Evolutionary conservation across 768 basidiomycete species (phyloP), one percentile per base, ranked within the genome.

Genomic region (Phylloporus sp.): DNA sequence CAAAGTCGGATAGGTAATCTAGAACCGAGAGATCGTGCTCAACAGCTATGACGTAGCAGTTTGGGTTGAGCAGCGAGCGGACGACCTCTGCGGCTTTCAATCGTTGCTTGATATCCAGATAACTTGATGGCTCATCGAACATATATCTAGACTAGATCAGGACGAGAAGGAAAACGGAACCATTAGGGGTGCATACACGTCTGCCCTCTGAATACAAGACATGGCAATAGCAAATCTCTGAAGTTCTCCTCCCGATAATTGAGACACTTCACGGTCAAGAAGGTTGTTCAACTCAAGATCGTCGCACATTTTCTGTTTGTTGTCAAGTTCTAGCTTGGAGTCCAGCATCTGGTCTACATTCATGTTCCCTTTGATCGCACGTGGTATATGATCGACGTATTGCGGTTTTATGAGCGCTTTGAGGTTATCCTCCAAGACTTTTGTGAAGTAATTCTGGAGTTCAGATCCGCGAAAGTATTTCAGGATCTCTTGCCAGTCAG

Each of bases 361-460:
- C 78, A 91, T 80, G 43, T 74, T 77, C 48, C 88, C 93, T 72
- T 98, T 95, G 78, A 99, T 91, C 35, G 93, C 92, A 38, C 87
- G 83, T 5, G 97, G 97, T 63, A 99, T 97, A 69, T 98, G 95
- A 69, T 99, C 97, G 58, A 99, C 97, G 68, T 99, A 99, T 81
- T 99, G 97, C 1, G 97, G 97, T 72, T 99, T 99, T 70, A 98
- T 98, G 55, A 99, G 81, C 2, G 97, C 95, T 76, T 97, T 98
- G 67, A 98, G 76, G 65, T 99, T 94, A 72, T 99, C 97, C 71
- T 98, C 97, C 18, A 99, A 79, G 6, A 98, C 93, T 72, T 98
- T 98, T 45, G 97, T 98, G 73, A 99, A 99, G 75, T 98, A 99
- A 69, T 99, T 99, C 68, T 99, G 97, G 23, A 99, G 80, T 72